A percentile compares a stretch with the other conserved stretches of the same genome.
These are phyloP conservation scores for Ascosphaera apis DNA, from an alignment of 2,329 filamentous ascomycete genomes.

Conservation along the genomic window DNA sequence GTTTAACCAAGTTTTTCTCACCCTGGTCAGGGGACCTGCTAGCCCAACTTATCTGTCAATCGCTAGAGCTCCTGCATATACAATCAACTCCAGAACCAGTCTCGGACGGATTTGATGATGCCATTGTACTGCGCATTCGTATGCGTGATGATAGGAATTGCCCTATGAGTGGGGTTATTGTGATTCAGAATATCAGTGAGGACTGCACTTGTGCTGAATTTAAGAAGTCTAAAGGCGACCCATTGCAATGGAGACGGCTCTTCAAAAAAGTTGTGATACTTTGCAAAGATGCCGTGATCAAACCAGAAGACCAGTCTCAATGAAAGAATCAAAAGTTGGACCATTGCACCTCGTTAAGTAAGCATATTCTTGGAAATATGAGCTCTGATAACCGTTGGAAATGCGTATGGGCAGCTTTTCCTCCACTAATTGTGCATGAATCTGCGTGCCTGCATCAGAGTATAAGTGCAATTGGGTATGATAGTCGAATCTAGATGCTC, in stretches of 20 bases:
- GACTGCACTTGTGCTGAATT: constrained; percentile 71
- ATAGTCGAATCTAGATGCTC: too few species aligned
- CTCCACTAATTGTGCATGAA: too few species aligned
- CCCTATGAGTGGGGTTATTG: constrained; percentile 20
- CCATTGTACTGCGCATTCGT: constrained; percentile 46
- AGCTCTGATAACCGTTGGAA: too few species aligned
- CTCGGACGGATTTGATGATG: constrained; percentile 27
- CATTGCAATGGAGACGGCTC: constrained; percentile 83
- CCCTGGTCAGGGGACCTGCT: constrained; percentile 52
- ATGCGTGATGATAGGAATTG: constrained; percentile 34
- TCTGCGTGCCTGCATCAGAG: too few species aligned
- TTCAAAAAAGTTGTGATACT: constrained; percentile 88
- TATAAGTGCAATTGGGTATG: too few species aligned
- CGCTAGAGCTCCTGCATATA: constrained; percentile 66
- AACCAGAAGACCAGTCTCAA: constrained; percentile 28
- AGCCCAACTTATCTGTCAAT: constrained; percentile 55
- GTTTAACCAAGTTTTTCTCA: constrained; percentile 82
- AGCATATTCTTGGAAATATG: too few species aligned
- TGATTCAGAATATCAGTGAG: constrained; percentile 22
- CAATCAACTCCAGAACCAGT: constrained; percentile 29
- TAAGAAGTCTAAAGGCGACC: constrained; percentile 85
- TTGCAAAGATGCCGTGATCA: constrained; percentile 64
- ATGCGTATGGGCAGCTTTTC: too few species aligned
- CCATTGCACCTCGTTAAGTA: too few species aligned
- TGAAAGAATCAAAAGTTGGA: too few species aligned